Evolutionary conservation across 345 rosid genomes (phyloP).

Genomic region (Eutrema japonicum): DNA sequence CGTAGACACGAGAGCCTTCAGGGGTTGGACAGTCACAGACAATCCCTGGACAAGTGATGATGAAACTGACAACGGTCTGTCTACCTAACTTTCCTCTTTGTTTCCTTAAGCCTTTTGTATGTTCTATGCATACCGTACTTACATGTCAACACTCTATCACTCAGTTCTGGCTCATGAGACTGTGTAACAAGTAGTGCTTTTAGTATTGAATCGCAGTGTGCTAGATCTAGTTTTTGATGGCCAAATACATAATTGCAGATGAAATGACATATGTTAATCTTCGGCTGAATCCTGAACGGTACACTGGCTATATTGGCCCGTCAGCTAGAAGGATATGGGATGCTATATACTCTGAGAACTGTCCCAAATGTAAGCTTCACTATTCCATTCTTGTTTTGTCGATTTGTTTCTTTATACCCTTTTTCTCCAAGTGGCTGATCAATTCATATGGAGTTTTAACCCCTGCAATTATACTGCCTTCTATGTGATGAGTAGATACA

Average conservation of each 20-base stretch:
- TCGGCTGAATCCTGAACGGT: constrained; percentile 85
- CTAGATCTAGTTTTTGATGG: constrained; percentile 20
- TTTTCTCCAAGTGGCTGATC: constrained; percentile 5
- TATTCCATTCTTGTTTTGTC: constrained; percentile 6
- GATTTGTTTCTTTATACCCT: constrained; percentile 6
- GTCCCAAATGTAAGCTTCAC: constrained; percentile 74
- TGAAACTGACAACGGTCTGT: constrained; percentile 87
- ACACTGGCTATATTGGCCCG: constrained; percentile 85
- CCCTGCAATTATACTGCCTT: constrained; percentile 19
- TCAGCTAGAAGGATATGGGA: constrained; percentile 99
- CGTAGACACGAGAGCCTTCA: constrained; percentile 70
- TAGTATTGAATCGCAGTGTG: neutral
- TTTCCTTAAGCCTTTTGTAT: neutral
- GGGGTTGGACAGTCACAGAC: constrained; percentile 87
- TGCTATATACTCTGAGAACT: constrained; percentile 85
- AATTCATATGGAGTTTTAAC: constrained; percentile 19
- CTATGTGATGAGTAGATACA: constrained; percentile 56
- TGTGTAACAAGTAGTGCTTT: neutral
- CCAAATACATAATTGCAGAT: constrained; percentile 48
- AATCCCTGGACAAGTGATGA: constrained; percentile 98
- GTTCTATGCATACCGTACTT: constrained; percentile 13
- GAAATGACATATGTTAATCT: constrained; percentile 95
- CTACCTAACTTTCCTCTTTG: constrained; percentile 20
- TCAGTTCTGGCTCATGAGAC: constrained; percentile 8
- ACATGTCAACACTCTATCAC: constrained; percentile 6